A percentile compares a stretch with the other conserved stretches of the same genome.
Evolutionary conservation across 2,329 filamentous ascomycete species (phyloP).

Genomic region (Epichloe amarillans): DNA sequence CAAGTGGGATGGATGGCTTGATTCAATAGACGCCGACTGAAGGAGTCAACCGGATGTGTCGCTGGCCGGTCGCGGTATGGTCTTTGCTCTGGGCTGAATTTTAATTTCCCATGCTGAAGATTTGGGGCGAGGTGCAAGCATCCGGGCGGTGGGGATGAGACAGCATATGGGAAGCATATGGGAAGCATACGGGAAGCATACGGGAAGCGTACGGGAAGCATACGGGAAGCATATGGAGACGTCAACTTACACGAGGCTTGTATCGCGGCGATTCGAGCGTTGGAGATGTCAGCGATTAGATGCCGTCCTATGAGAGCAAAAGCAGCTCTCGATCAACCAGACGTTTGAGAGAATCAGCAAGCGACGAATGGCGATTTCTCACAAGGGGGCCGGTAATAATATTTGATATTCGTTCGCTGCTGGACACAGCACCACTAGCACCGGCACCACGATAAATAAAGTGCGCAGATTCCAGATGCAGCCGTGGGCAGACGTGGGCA

Average conservation of each 20-base stretch:
- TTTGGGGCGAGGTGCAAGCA: not conserved
- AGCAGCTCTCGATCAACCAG: not conserved
- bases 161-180: not conserved
- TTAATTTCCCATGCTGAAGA: not conserved
- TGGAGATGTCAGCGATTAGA: not conserved
- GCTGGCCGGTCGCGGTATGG: slow-evolving; percentile 26
- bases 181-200: too few relatives aligned
- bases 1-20: slow-evolving; percentile 3
- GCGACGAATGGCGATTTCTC: not conserved
- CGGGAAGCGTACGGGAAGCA: too few relatives aligned
- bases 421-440: not conserved
- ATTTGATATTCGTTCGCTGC: not conserved
- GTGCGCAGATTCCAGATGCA: not conserved
- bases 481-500: not conserved
- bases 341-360: not conserved
- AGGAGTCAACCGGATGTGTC: slow-evolving; percentile 10
- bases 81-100: not conserved
- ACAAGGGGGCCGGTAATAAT: not conserved
- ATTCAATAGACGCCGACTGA: slow-evolving; percentile 2
- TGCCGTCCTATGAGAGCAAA: not conserved
- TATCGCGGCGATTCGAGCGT: not conserved
- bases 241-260: not conserved
- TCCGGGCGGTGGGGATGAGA: not conserved
- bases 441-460: not conserved
- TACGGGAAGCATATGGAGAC: not conserved